Percentiles rank a stretch among this genome's conserved stretches.
Conservation (phyloP, 805 yeast species). For the Candida saitoana region DNA sequence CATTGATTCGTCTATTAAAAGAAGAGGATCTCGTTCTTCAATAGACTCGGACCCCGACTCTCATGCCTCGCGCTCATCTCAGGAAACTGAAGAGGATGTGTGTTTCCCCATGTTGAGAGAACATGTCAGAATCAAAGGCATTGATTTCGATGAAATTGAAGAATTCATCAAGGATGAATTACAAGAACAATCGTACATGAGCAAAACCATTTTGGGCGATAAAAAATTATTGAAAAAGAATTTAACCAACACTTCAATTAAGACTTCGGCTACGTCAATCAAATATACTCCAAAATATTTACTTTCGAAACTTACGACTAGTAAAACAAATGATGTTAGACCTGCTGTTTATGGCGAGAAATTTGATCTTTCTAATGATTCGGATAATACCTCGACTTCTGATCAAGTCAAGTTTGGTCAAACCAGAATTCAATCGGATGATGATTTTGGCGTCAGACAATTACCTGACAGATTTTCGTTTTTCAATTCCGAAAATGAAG, state of each 20-base stretch:
- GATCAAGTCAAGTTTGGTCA: slow-evolving; percentile 41
- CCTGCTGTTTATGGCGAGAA: slow-evolving; percentile 6
- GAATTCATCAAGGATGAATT: slow-evolving; percentile 67
- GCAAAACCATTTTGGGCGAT: slow-evolving; percentile 22
- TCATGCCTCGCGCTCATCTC: slow-evolving; percentile 71
- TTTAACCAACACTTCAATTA: slow-evolving; percentile 22
- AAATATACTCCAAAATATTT: slow-evolving; percentile 55
- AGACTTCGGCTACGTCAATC: slow-evolving; percentile 42
- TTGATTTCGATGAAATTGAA: slow-evolving; percentile 87
- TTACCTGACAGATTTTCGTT: slow-evolving; percentile 78
- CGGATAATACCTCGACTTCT: slow-evolving; percentile 9
- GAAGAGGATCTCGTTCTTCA: slow-evolving; percentile 34
- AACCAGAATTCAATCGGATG: slow-evolving; percentile 28
- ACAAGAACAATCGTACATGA: slow-evolving; percentile 35
- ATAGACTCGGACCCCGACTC: slow-evolving; percentile 66
- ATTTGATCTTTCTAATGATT: slow-evolving; percentile 15
- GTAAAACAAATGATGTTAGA: neutral
- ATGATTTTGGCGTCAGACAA: slow-evolving; percentile 3
- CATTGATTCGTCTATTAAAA: slow-evolving; percentile 9
- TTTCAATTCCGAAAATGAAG: slow-evolving; percentile 77
- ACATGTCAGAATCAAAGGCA: slow-evolving; percentile 58
- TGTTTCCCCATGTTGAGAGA: slow-evolving; percentile 89
- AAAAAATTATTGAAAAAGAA: slow-evolving; percentile 8
- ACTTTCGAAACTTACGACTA: slow-evolving; percentile 7
- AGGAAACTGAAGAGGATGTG: slow-evolving; percentile 95